Conservation (phyloP, 305 asterid genomes). For the Fraxinus xanthoxyloides region DNA sequence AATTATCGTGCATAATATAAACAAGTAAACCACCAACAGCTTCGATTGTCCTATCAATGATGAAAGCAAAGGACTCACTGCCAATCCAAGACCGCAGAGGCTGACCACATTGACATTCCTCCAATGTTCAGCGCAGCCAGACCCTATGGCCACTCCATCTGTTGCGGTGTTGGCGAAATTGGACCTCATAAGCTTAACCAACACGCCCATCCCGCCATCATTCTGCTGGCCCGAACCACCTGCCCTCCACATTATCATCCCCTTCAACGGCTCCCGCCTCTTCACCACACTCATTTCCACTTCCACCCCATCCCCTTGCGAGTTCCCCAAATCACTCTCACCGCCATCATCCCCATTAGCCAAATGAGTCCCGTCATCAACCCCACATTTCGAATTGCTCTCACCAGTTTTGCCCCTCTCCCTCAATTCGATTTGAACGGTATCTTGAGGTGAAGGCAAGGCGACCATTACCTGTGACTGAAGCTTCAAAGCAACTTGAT, state of each 20-base stretch:
- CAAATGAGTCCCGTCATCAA: constrained; percentile 20
- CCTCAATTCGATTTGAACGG: constrained; percentile 65
- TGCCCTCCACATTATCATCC: constrained; percentile 66
- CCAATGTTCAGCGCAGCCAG: constrained; percentile 80
- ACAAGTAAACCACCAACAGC: constrained; percentile 9
- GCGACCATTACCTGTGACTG: constrained; percentile 99
- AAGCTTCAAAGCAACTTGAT: constrained; percentile 78
- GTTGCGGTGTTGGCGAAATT: constrained; percentile 61
- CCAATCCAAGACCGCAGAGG: constrained; percentile 80
- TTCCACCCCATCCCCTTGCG: constrained; percentile 31
- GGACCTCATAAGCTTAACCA: constrained; percentile 79
- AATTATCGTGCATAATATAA: not conserved
- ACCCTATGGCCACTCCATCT: constrained; percentile 41
- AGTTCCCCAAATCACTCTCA: constrained; percentile 28
- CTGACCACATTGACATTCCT: constrained; percentile 76
- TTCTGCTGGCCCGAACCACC: constrained; percentile 86
- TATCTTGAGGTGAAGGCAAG: constrained; percentile 84
- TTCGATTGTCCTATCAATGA: not conserved
- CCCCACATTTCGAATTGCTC: not conserved
- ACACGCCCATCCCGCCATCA: constrained; percentile 87
- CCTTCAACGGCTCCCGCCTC: constrained; percentile 79
- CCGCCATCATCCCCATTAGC: constrained; percentile 19
- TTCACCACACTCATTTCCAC: constrained; percentile 81
- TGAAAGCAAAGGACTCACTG: constrained; percentile 50
- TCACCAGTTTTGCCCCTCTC: constrained; percentile 30